Percentiles rank a stretch among this genome's conserved stretches.
These are phyloP conservation scores for Haematococcus sp. DNA, from an alignment of 139 green algal genomes.

Conservation along the genomic window DNA sequence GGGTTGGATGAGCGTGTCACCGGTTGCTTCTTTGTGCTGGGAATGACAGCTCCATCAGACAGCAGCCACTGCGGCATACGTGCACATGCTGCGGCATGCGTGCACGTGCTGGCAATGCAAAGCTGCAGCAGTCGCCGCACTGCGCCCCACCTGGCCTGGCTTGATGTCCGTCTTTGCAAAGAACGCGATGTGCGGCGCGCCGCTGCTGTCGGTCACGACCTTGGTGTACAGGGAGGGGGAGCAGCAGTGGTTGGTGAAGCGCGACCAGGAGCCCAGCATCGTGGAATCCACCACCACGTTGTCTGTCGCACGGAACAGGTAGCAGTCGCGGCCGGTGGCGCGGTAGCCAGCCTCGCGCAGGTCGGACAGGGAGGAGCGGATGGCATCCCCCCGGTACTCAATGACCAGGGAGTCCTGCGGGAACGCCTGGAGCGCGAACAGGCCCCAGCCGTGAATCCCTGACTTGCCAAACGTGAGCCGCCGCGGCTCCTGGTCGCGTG, in stretches of 20 bases:
- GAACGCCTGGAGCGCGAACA: conserved; percentile 73
- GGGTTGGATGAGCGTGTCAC: too few species aligned
- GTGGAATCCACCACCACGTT: conserved; percentile 83
- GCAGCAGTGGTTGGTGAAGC: conserved; percentile 95
- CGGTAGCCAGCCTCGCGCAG: conserved; percentile 73
- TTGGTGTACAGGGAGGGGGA: conserved; percentile 84
- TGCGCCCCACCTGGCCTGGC: not conserved
- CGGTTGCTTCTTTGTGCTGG: too few species aligned
- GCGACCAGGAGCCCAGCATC: conserved; percentile 56
- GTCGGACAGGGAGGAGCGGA: conserved; percentile 67
- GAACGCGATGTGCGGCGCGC: conserved; percentile 21
- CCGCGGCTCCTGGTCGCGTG: conserved; percentile 37
- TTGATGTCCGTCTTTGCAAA: conserved; percentile 13
- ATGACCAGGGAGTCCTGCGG: conserved; percentile 80
- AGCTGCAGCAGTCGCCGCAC: not conserved
- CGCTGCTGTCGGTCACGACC: conserved; percentile 15
- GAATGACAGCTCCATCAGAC: too few species aligned
- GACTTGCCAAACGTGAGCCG: conserved; percentile 83
- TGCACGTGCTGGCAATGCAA: too few species aligned
- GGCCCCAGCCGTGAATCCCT: conserved; percentile 85
- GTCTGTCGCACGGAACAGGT: conserved; percentile 78
- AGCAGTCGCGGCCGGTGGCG: conserved; percentile 71
- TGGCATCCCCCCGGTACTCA: conserved; percentile 83
- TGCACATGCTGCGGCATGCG: too few species aligned
- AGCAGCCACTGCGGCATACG: too few species aligned